Evolutionary conservation across 441 rosid genomes (phyloP).

Genomic region (Gossypium schwendimanii): DNA sequence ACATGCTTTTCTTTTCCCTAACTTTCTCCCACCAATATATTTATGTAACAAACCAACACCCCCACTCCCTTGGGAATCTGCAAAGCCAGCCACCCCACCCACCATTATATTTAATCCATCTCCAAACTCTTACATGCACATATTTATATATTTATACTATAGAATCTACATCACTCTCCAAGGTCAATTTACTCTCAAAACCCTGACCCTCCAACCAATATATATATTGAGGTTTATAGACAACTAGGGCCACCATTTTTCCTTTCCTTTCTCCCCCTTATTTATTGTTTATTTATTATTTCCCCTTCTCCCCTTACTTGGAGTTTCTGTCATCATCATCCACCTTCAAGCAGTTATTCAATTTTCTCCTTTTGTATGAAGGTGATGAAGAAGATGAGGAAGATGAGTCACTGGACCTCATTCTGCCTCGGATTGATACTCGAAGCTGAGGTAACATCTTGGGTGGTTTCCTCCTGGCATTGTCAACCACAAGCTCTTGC

Average conservation of each 20-base stretch:
- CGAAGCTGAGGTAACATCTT: conserved; percentile 52
- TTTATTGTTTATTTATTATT: background rate
- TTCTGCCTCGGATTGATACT: conserved; percentile 51
- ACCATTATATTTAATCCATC: conserved; percentile 24
- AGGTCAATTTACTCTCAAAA: conserved; percentile 36
- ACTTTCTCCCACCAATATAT: conserved; percentile 31
- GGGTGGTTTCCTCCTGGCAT: conserved; percentile 35
- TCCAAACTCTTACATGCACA: conserved; percentile 24
- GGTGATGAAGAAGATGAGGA: conserved; percentile 42
- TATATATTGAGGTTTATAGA: conserved; percentile 35
- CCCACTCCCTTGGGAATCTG: conserved; percentile 88
- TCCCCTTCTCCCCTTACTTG: conserved; percentile 22
- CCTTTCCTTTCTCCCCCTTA: background rate
- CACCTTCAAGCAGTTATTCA: conserved; percentile 55
- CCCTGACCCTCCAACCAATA: conserved; percentile 19
- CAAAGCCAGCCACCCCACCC: conserved; percentile 51
- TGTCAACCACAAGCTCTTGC: conserved; percentile 52
- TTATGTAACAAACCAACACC: conserved; percentile 16
- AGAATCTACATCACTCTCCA: conserved; percentile 26
- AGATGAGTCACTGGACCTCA: conserved; percentile 49
- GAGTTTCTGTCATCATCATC: conserved; percentile 66
- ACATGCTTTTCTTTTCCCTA: conserved; percentile 21
- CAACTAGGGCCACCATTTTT: conserved; percentile 29
- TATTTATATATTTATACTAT: conserved; percentile 11
- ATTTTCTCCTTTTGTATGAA: conserved; percentile 59